phyloP scores from a whole-genome alignment of 331 rosid species.

The Quercus tomentella region DNA sequence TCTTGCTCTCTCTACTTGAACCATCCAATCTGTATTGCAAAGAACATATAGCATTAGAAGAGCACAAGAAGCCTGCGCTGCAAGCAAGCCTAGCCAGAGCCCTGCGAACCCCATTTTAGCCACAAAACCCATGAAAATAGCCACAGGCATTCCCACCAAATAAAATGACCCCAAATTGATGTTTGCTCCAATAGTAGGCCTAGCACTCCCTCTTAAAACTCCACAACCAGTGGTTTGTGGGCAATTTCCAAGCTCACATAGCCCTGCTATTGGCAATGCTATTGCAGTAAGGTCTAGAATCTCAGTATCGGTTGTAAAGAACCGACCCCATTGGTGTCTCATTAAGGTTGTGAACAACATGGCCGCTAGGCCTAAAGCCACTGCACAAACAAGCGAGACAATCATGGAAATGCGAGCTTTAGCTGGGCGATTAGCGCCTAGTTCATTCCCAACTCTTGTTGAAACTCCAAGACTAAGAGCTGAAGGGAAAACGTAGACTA shows the following conservation, averaged over 20 bases:
- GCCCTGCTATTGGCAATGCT: constrained; percentile 78
- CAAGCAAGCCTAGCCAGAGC: constrained; percentile 94
- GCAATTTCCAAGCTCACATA: constrained; percentile 96
- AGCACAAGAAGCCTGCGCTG: constrained; percentile 88
- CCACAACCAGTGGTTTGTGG: constrained; percentile 95
- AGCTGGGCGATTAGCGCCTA: constrained; percentile 76
- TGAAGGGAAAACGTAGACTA: constrained; percentile 86
- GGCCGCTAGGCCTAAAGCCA: constrained; percentile 58
- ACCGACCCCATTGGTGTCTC: constrained; percentile 79
- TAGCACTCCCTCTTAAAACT: constrained; percentile 77
- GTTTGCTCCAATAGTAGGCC: constrained; percentile 82
- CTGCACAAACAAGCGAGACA: constrained; percentile 52
- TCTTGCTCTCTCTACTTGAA: constrained; percentile 51
- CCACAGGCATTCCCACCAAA: constrained; percentile 89
- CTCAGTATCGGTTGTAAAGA: constrained; percentile 61
- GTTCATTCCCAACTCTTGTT: constrained; percentile 68
- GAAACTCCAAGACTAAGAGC: constrained; percentile 87
- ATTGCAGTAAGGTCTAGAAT: constrained; percentile 66
- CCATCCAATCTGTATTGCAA: constrained; percentile 69
- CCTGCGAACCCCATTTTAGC: constrained; percentile 69
- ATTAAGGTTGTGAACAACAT: constrained; percentile 60
- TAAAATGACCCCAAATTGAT: constrained; percentile 86
- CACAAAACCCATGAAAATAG: constrained; percentile 61
- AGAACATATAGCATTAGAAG: constrained; percentile 75
- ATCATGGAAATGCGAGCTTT: constrained; percentile 79